Base-by-base conservation (phyloP, 2,329 filamentous ascomycete species). In the Colletotrichum cuscutae region DNA sequence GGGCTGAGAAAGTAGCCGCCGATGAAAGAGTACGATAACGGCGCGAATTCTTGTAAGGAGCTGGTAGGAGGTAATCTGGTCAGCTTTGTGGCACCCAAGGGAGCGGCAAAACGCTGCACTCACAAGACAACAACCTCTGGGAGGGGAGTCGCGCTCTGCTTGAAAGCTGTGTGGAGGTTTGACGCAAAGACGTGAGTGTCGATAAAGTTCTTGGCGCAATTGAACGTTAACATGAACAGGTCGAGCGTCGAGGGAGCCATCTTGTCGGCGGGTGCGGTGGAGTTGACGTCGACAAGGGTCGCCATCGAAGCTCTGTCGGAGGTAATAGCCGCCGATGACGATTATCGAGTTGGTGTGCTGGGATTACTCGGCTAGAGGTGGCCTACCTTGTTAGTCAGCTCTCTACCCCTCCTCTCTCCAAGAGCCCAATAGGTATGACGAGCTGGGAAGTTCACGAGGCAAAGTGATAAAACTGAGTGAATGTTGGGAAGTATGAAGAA, bases 11-110 rank as follows among this genome's bases (percentile, higher is more conserved):
- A 93, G 24, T 93, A 92, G 49, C 94, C 93, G 35, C 96, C 96
- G 58, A 98, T 92, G 81, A 98, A 97, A 28, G 94, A 91, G 78
- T 95, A 91, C 65, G 92, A 89, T 62, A 98, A 88, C 0, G 97
- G 97, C 11, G 95, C 93, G 74, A 98, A 88, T 83, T 99, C 97
- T 82, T 99, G 95, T 22, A 99, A 88, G 87, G 95, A 95, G 86
- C 81, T 92, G 15, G 80, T 19, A 80, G 72, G 74, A 22, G 11
- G 30, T 32, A 6, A 4, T 7, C 5, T 22, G 13, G 57, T 73
- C n/a, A 71, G 71, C 37, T 37, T 37, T 19, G 26, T 35, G 4
- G 28, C 24, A 64, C 62, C 60, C 65, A 32, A 65, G 65, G 62
- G 32, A 19, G 37, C 13, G 37, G 15, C 37, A 12, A 35, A 35